phyloP scores from a whole-genome alignment of 2,329 filamentous ascomycete genomes.

The Aspergillus sp. region DNA sequence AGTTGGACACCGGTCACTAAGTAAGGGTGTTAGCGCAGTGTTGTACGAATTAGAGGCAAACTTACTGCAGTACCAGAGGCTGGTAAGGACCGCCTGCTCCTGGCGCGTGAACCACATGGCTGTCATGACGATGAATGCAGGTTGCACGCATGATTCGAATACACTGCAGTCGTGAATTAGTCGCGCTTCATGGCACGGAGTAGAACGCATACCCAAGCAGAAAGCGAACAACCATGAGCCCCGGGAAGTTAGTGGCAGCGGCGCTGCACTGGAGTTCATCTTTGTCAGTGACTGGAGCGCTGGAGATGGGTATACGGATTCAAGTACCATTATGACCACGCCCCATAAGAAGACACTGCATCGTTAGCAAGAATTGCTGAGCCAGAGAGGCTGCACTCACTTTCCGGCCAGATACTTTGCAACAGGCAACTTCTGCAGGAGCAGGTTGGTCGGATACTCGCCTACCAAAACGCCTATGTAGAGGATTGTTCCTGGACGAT shows the following conservation, averaged over 20 bases:
- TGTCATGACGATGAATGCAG: slow-evolving; percentile 32
- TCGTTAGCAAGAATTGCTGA: background rate
- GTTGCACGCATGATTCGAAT: slow-evolving; percentile 37
- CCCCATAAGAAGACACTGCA: slow-evolving; percentile 52
- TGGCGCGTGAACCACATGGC: slow-evolving; percentile 68
- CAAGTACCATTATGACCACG: slow-evolving; percentile 37
- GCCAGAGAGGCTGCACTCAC: background rate
- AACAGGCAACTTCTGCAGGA: slow-evolving; percentile 50
- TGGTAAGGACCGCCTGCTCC: slow-evolving; percentile 63
- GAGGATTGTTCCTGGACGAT: slow-evolving; percentile 49
- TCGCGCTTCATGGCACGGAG: background rate
- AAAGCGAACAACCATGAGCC: slow-evolving; percentile 12
- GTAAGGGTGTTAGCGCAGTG: background rate
- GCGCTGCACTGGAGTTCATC: slow-evolving; percentile 6
- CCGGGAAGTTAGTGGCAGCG: slow-evolving; percentile 47
- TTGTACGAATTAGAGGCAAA: background rate
- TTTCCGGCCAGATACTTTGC: slow-evolving; percentile 51
- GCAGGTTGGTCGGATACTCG: slow-evolving; percentile 51
- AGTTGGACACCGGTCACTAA: slow-evolving; percentile 61
- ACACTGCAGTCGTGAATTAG: background rate
- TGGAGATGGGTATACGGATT: too few species aligned
- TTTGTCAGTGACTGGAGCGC: too few species aligned
- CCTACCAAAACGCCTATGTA: slow-evolving; percentile 53
- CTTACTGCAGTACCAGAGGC: slow-evolving; percentile 65
- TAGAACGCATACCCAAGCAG: slow-evolving; percentile 8